Conservation (phyloP, 1,139 yeast species). For the Diutina pseudorugosa region DNA sequence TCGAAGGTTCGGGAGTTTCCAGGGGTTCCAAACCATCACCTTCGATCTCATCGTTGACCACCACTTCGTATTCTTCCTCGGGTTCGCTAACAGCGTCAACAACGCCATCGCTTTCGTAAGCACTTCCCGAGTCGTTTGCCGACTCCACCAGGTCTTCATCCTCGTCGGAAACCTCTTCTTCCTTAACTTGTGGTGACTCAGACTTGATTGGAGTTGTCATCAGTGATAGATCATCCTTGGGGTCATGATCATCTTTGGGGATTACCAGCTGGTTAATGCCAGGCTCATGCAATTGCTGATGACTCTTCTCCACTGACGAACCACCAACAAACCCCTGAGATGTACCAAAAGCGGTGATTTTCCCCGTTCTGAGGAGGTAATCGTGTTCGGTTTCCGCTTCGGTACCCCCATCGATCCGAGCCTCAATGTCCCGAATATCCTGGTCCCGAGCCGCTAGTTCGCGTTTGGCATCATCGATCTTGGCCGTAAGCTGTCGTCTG, state of each 20-base stretch:
- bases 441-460: slow-evolving; percentile 41
- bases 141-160: slow-evolving; percentile 11
- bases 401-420: neutral
- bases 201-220: too few species aligned
- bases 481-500: slow-evolving; percentile 40
- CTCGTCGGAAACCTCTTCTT: slow-evolving; percentile 9
- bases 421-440: slow-evolving; percentile 57
- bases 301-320: neutral
- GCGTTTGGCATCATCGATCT: slow-evolving; percentile 35
- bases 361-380: slow-evolving; percentile 76
- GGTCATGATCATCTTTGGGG: neutral
- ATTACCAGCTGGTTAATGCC: neutral
- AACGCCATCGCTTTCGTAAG: slow-evolving; percentile 8
- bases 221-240: neutral
- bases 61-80: slow-evolving; percentile 8
- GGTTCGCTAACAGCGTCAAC: slow-evolving; percentile 7
- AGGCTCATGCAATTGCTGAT: neutral
- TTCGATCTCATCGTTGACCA: slow-evolving; percentile 7
- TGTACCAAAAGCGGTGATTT: slow-evolving; percentile 87
- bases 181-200: too few species aligned
- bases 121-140: slow-evolving; percentile 16
- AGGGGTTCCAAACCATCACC: slow-evolving; percentile 5
- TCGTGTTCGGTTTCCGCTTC: slow-evolving; percentile 58
- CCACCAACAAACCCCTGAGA: slow-evolving; percentile 37
- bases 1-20: slow-evolving; percentile 3